Evolutionary conservation across 345 rosid genomes (phyloP).

Genomic region (Populus pruinosa): DNA sequence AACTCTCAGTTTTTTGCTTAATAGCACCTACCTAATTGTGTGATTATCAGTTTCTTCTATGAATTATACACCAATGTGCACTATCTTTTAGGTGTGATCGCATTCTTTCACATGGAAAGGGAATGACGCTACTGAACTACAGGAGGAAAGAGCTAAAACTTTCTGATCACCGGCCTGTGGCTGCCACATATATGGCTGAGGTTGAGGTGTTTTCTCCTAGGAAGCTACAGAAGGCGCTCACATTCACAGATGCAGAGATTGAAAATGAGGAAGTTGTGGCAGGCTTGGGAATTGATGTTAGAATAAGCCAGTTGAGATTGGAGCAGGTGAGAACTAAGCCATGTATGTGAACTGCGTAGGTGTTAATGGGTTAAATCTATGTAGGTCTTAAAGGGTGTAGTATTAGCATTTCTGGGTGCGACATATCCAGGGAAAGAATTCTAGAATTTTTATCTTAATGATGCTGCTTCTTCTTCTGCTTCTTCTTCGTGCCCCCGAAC

Average conservation of each 20-base stretch:
- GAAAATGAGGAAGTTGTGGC: slow-evolving; percentile 41
- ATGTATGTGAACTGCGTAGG: neutral
- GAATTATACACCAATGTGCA: neutral
- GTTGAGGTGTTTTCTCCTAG: slow-evolving; percentile 74
- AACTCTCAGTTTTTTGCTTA: neutral
- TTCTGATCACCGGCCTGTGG: slow-evolving; percentile 96
- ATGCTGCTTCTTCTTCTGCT: neutral
- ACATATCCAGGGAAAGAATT: neutral
- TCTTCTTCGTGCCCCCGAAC: neutral
- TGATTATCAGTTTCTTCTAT: slow-evolving; percentile 3
- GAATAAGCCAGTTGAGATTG: slow-evolving; percentile 29
- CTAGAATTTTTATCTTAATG: neutral
- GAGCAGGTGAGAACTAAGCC: slow-evolving; percentile 34
- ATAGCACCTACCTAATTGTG: neutral
- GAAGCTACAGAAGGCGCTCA: slow-evolving; percentile 84
- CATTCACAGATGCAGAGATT: slow-evolving; percentile 83
- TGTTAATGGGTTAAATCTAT: neutral
- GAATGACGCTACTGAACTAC: slow-evolving; percentile 70
- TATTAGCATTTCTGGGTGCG: neutral
- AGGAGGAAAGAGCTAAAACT: slow-evolving; percentile 61
- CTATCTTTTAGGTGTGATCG: slow-evolving; percentile 75
- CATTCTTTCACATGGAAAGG: slow-evolving; percentile 72
- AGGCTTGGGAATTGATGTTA: slow-evolving; percentile 27
- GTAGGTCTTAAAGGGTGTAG: neutral
- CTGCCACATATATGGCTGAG: slow-evolving; percentile 73